Conservation (phyloP, 2,329 filamentous ascomycete genomes). For the Alternaria sp. region DNA sequence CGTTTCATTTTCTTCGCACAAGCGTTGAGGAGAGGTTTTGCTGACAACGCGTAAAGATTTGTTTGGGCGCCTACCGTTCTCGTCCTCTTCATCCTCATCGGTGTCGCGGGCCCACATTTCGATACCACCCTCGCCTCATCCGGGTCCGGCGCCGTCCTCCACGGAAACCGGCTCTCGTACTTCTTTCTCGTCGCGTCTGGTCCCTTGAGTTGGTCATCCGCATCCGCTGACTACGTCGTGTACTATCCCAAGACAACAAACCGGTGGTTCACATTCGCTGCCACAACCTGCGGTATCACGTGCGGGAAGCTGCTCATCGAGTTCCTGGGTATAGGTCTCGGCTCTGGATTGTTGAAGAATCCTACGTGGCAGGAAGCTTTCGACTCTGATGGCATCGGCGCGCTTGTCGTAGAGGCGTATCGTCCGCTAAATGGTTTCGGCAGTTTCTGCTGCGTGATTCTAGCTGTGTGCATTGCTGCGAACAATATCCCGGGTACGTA, state of each 20-base stretch:
- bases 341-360: constrained; percentile 62
- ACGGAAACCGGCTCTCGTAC: constrained; percentile 68
- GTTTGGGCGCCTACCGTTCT: constrained; percentile 37
- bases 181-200: constrained; percentile 72
- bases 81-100: constrained; percentile 38
- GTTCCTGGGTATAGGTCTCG: constrained; percentile 68
- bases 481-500: constrained; percentile 76
- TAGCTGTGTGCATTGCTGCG: constrained; percentile 58
- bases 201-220: constrained; percentile 67
- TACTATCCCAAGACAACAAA: constrained; percentile 67
- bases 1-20: too few species aligned
- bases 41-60: constrained; percentile 1
- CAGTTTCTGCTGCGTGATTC: constrained; percentile 72
- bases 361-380: constrained; percentile 65
- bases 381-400: constrained; percentile 62
- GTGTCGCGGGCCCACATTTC: constrained; percentile 55
- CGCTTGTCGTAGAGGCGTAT: constrained; percentile 68
- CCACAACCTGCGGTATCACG: constrained; percentile 64
- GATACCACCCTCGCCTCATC: constrained; percentile 49
- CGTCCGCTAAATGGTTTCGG: constrained; percentile 61
- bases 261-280: constrained; percentile 55
- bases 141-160: constrained; percentile 59
- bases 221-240: constrained; percentile 70
- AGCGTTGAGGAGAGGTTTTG: too few species aligned
- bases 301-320: constrained; percentile 66